Evolutionary conservation across 2,329 filamentous ascomycete species (phyloP).

Genomic region (Sarocladiaceae sp.): DNA sequence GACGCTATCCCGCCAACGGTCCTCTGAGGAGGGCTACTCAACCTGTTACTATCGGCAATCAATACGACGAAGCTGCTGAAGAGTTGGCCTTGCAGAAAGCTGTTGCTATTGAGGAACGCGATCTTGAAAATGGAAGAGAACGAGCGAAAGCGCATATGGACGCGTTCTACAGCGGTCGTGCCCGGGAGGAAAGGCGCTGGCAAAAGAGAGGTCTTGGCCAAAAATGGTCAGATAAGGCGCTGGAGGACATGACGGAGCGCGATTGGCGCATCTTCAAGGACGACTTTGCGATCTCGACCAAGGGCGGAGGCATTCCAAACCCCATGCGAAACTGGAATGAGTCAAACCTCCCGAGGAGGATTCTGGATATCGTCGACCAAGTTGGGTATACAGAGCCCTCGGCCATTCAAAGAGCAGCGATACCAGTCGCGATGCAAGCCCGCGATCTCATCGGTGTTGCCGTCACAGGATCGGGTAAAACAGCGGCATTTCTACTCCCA

Average conservation of each 20-base stretch:
- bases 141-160: constrained; percentile 82
- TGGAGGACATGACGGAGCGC: constrained; percentile 92
- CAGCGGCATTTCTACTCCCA: constrained; percentile 88
- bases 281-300: constrained; percentile 94
- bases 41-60: constrained; percentile 47
- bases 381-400: constrained; percentile 92
- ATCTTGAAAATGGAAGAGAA: constrained; percentile 69
- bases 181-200: constrained; percentile 66
- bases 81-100: constrained; percentile 55
- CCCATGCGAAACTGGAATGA: constrained; percentile 95
- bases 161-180: constrained; percentile 63
- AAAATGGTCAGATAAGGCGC: constrained; percentile 91
- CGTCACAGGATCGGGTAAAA: constrained; percentile 97
- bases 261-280: constrained; percentile 99
- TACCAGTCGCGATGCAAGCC: constrained; percentile 88
- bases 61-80: constrained; percentile 52
- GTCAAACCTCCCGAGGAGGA: constrained; percentile 69
- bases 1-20: constrained; percentile 51
- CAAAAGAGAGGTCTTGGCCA: constrained; percentile 75
- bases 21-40: constrained; percentile 58
- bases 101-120: constrained; percentile 67
- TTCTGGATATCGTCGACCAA: constrained; percentile 76
- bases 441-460: constrained; percentile 97
- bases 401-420: constrained; percentile 88
- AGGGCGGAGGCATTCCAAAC: constrained; percentile 86